Evolutionary conservation across 192 early-diverging fungal genomes (phyloP).

Genomic region (Gigaspora rosea): DNA sequence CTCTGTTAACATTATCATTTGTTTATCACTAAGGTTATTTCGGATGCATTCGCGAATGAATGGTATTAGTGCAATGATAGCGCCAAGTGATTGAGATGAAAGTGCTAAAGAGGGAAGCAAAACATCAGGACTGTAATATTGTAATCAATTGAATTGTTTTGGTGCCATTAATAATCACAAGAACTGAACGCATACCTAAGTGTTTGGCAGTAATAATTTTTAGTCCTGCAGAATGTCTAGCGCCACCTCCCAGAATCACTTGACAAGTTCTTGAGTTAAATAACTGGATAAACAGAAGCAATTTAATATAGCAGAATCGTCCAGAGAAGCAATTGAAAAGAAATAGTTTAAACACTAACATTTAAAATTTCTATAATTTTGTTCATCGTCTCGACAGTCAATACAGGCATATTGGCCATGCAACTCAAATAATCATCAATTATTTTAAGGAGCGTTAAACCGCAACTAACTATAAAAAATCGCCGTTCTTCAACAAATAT

Average conservation of each 20-base stretch:
- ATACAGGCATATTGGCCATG: constrained; percentile 72
- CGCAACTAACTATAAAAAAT: constrained; percentile 88
- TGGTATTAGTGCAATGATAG: constrained; percentile 87
- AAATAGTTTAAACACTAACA: constrained; percentile 41
- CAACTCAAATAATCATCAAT: constrained; percentile 90
- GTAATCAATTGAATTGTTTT: no score
- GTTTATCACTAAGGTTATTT: constrained; percentile 72
- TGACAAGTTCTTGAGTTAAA: constrained; percentile 97
- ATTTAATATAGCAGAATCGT: no score
- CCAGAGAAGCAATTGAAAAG: not conserved
- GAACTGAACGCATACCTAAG: constrained; percentile 56
- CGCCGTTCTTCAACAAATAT: constrained; percentile 74
- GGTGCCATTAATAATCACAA: not conserved
- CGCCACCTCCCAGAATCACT: constrained; percentile 97
- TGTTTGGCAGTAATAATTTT: constrained; percentile 98
- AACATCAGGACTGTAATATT: no score
- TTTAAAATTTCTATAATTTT: constrained; percentile 83
- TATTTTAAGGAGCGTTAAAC: constrained; percentile 86
- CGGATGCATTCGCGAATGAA: constrained; percentile 76
- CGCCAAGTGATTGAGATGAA: constrained; percentile 88
- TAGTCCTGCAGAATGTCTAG: constrained; percentile 92
- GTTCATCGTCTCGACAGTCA: constrained; percentile 87
- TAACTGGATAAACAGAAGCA: constrained; percentile 49
- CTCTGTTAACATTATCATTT: constrained; percentile 79
- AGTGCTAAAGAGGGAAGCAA: constrained; percentile 55